Percentiles rank a stretch among this genome's conserved stretches.
phyloP scores from a whole-genome alignment of 257 asterid genomes.

The Petrea volubilis region DNA sequence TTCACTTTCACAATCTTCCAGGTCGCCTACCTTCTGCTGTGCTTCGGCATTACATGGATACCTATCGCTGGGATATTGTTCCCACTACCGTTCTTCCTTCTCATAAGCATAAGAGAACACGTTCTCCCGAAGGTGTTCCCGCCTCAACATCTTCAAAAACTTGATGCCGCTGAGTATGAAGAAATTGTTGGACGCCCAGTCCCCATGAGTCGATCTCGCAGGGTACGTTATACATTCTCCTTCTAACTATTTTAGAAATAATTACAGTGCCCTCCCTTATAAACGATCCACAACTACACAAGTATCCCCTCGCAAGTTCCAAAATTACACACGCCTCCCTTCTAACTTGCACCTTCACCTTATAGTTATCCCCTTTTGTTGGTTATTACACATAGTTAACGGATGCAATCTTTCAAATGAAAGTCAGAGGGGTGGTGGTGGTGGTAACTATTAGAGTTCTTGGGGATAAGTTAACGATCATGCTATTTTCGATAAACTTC shows the following conservation, averaged over 20 bases:
- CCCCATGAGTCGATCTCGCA: conserved; percentile 27
- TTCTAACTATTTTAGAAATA: neutral
- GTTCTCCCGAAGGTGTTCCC: conserved; percentile 73
- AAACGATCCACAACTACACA: too few species aligned
- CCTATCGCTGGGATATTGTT: conserved; percentile 88
- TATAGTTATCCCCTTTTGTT: too few species aligned
- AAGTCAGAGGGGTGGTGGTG: too few species aligned
- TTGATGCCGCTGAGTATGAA: conserved; percentile 93
- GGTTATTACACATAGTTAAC: too few species aligned
- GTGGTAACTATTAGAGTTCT: too few species aligned
- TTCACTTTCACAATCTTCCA: conserved; percentile 67
- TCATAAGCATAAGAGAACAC: conserved; percentile 76
- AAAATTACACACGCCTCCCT: too few species aligned
- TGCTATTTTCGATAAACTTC: too few species aligned
- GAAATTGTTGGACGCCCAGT: conserved; percentile 61
- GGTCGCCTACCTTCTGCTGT: conserved; percentile 54
- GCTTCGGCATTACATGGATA: conserved; percentile 92
- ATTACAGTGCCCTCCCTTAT: too few species aligned
- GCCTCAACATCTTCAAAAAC: conserved; percentile 59
- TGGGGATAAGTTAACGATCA: too few species aligned
- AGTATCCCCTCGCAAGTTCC: too few species aligned
- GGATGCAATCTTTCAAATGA: too few species aligned
- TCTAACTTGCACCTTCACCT: too few species aligned
- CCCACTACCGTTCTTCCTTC: conserved; percentile 80
- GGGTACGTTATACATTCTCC: conserved; percentile 32